Conservation (phyloP, 164 flowering plant species). For the Vitis vinifera region ASM3070453v1 NC_081812.1:12920501-12921000, state of each 20-base stretch:
- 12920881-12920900: not conserved
- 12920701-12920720: no score
- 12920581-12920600: not conserved
- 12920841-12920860: not conserved
- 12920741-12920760: no score
- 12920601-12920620: not conserved
- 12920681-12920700: no score
- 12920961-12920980: not conserved
- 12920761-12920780: slow-evolving; percentile 7
- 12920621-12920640: not conserved
- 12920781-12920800: slow-evolving; percentile 21
- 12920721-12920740: no score
- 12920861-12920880: slow-evolving; percentile 7
- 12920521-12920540: not conserved
- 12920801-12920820: not conserved
- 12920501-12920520: not conserved
- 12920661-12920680: not conserved
- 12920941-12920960: not conserved
- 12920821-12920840: no score
- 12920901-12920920: not conserved
- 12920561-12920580: not conserved
- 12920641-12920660: not conserved
- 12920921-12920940: not conserved
- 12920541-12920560: not conserved
- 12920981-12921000: not conserved